phyloP scores from a whole-genome alignment of 805 yeast genomes.

The Monosporozyma servazzii region DNA sequence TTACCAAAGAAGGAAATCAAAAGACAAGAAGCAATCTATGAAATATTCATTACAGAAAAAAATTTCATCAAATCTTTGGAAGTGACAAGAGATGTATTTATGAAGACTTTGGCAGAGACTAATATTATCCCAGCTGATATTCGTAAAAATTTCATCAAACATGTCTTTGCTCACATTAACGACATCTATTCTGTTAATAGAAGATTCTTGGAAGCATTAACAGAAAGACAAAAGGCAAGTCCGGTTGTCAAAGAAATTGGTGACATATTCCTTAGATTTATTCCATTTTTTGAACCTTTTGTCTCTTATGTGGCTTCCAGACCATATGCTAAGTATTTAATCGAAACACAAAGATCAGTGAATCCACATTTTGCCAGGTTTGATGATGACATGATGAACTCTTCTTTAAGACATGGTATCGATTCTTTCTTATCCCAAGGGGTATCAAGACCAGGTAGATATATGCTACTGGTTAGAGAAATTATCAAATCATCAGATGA shows the following conservation, averaged over 20 bases:
- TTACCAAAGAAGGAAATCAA: conserved; percentile 79
- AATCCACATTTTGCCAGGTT: conserved; percentile 89
- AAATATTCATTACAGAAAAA: conserved; percentile 85
- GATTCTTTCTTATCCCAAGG: conserved; percentile 92
- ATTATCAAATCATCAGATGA: conserved; percentile 80
- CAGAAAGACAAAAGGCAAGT: conserved; percentile 75
- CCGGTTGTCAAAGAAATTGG: conserved; percentile 83
- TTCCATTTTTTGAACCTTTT: conserved; percentile 85
- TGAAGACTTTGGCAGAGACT: conserved; percentile 79
- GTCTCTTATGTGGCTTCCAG: conserved; percentile 90
- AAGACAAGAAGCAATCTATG: conserved; percentile 92
- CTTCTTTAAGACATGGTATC: conserved; percentile 47
- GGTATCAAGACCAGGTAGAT: conserved; percentile 90
- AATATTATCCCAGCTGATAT: conserved; percentile 82
- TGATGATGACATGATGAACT: conserved; percentile 81
- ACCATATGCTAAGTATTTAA: conserved; percentile 89
- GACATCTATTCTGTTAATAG: conserved; percentile 81
- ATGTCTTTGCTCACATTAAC: conserved; percentile 82
- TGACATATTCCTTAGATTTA: conserved; percentile 75
- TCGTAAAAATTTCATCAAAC: conserved; percentile 81
- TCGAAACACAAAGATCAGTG: conserved; percentile 84
- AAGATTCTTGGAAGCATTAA: conserved; percentile 78
- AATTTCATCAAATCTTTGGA: conserved; percentile 93
- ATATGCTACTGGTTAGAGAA: conserved; percentile 75
- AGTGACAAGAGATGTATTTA: conserved; percentile 86